Conservation (phyloP, 2,329 filamentous ascomycete species). For the Paracorniculantispora psalliotae region DNA sequence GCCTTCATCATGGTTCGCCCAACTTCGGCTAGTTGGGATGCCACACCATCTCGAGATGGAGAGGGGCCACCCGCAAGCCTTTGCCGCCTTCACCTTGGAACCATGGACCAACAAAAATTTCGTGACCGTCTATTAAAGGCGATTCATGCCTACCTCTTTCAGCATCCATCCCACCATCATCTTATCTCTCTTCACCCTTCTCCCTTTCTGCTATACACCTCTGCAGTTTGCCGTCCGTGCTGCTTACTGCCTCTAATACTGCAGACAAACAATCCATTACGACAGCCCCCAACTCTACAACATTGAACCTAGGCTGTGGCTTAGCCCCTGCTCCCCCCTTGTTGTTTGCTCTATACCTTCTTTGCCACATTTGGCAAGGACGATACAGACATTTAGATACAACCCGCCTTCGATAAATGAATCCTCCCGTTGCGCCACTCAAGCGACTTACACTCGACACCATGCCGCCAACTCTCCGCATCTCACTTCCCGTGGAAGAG, state of each 20-base stretch:
- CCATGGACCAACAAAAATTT: not conserved
- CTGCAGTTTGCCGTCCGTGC: not conserved
- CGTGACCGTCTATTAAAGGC: slow-evolving; percentile 2
- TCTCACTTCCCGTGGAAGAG: not conserved
- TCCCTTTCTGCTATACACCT: not conserved
- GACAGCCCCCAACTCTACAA: not conserved
- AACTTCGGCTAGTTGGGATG: not conserved
- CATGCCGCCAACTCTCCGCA: slow-evolving; percentile 9
- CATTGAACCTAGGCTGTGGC: not conserved
- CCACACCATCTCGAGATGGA: slow-evolving; percentile 3
- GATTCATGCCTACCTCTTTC: slow-evolving; percentile 5
- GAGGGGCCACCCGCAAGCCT: not conserved
- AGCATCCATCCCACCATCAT: not conserved
- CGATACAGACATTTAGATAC: not conserved
- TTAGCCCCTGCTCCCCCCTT: slow-evolving; percentile 1
- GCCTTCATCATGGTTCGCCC: not conserved
- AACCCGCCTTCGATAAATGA: not conserved
- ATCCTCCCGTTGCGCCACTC: not conserved
- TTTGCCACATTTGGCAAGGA: not conserved
- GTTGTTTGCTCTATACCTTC: not conserved
- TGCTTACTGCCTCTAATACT: not conserved
- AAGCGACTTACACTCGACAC: not conserved
- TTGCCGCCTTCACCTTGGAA: slow-evolving; percentile 7
- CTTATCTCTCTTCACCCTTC: not conserved
- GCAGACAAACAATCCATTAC: not conserved